Evolutionary conservation across 2,329 filamentous ascomycete genomes (phyloP).

Genomic region (Corniculantispora saksenae): DNA sequence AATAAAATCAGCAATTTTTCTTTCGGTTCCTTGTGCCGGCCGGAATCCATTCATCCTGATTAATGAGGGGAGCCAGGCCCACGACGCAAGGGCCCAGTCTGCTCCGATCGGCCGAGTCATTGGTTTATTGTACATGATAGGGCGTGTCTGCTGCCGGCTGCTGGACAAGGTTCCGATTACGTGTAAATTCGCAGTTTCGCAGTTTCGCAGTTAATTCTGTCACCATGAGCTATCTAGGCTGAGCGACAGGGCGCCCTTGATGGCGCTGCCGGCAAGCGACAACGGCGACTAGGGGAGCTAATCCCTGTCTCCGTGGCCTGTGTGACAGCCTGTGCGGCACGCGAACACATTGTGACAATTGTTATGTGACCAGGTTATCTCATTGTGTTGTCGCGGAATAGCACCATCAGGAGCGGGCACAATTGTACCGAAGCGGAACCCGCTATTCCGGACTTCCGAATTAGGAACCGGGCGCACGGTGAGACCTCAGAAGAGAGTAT

Average conservation of each 20-base stretch:
- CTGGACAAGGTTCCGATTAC: no score
- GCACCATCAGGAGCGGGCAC: neutral
- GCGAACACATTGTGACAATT: neutral
- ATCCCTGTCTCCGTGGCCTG: neutral
- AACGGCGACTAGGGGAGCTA: neutral
- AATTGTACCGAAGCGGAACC: neutral
- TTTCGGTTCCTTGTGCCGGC: neutral
- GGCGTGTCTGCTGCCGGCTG: no score
- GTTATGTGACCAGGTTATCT: no score
- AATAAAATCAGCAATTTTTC: neutral
- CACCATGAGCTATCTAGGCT: no score
- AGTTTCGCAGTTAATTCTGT: no score
- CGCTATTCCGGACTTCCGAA: neutral
- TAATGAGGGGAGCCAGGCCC: neutral
- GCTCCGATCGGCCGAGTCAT: constrained; percentile 16
- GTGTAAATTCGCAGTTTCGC: no score
- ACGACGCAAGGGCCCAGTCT: neutral
- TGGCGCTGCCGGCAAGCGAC: neutral
- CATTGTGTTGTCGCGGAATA: neutral
- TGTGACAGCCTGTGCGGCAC: neutral
- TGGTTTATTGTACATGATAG: neutral
- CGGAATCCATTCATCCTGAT: neutral
- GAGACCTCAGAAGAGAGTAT: neutral
- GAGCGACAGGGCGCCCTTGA: no score
- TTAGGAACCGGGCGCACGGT: neutral